Evolutionary conservation across 1,284 basidiomycete genomes (phyloP), one percentile per base, ranked within the genome.

Genomic region (Crocinoboletus sp.): DNA sequence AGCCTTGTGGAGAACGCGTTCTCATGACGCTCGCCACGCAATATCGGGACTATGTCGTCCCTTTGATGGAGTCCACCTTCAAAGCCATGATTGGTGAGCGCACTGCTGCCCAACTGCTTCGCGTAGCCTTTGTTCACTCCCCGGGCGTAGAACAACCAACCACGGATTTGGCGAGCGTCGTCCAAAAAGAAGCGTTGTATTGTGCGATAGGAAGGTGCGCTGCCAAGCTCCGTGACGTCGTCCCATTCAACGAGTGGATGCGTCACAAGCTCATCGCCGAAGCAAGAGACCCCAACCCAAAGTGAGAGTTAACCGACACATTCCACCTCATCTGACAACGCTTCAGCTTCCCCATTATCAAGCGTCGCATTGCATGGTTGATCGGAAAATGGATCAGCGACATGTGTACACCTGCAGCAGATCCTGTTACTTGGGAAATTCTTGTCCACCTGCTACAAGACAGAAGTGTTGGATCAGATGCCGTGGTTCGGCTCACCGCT

Each of bases 1-100:
- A 90, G 91, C 83, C 90, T 2, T 94, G 92, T 54, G 88, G 85
- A 28, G 92, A 94, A 66, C 77, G 92, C 9, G 87, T 94, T 15
- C 71, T 94, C 17, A 80, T 93, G 69, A 82, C 86, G 9, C 67
- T 95, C 15, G 82, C 83, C 22, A 74, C 78, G 41, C 82, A 91
- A 57, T 93, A 88, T 59, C 72, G 77, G 10, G 73, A 82, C 36
- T 80, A 79, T 50, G 87, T 93, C 33, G 74, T 80, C 3, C 88
- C 89, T 5, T 69, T 94, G 13, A 73, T 94, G 47, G 66, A 73
- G 49, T 67, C 69, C 29, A 74, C 79, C 3, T 79, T 85, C 54
- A 67, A 73, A 17, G 69, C 74, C 36, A 68, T 77, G 39, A 72
- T 77, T 43, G 67, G 84, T 85, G 54, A 44, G 75, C 60, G n/a